A percentile compares a stretch with the other conserved stretches of the same genome.
Conservation (phyloP, 495 filamentous ascomycete genomes). For the Penicillium ochrochloron region DNA sequence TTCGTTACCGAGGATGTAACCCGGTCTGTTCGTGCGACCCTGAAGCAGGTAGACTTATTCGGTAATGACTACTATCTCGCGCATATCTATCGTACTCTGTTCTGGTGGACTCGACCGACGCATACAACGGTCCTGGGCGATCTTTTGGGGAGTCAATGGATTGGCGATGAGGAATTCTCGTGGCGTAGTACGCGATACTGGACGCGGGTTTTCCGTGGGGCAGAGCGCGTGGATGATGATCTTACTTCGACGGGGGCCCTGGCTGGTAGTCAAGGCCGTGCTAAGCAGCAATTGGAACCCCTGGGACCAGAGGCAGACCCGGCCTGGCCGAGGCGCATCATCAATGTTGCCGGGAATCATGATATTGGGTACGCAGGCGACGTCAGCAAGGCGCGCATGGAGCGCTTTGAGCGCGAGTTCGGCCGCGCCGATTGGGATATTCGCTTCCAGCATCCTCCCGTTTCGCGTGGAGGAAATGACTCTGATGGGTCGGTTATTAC, state of each 20-base stretch:
- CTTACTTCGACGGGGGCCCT: constrained; percentile 42
- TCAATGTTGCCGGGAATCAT: constrained; percentile 92
- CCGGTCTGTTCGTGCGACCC: constrained; percentile 59
- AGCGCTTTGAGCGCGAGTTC: constrained; percentile 80
- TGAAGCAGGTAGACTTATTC: constrained; percentile 83
- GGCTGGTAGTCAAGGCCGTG: constrained; percentile 37
- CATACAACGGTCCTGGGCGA: constrained; percentile 92
- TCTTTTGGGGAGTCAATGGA: constrained; percentile 95
- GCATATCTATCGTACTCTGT: constrained; percentile 86
- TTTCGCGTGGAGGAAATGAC: constrained; percentile 31
- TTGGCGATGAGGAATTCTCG: constrained; percentile 81
- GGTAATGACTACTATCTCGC: constrained; percentile 96
- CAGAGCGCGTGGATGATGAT: constrained; percentile 69
- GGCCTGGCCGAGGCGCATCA: constrained; percentile 73
- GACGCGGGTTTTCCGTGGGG: constrained; percentile 75
- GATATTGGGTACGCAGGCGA: constrained; percentile 97
- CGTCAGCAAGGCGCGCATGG: constrained; percentile 68
- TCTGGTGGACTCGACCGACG: constrained; percentile 80
- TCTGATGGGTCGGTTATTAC: constrained; percentile 29
- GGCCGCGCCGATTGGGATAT: constrained; percentile 88
- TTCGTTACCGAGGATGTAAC: constrained; percentile 68
- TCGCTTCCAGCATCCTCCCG: constrained; percentile 59
- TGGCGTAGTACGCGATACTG: constrained; percentile 75
- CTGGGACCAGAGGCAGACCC: constrained; percentile 56
- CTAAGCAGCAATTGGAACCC: constrained; percentile 44